Conservation (phyloP, 345 rosid species). For the Gynandropsis gynandra region DNA sequence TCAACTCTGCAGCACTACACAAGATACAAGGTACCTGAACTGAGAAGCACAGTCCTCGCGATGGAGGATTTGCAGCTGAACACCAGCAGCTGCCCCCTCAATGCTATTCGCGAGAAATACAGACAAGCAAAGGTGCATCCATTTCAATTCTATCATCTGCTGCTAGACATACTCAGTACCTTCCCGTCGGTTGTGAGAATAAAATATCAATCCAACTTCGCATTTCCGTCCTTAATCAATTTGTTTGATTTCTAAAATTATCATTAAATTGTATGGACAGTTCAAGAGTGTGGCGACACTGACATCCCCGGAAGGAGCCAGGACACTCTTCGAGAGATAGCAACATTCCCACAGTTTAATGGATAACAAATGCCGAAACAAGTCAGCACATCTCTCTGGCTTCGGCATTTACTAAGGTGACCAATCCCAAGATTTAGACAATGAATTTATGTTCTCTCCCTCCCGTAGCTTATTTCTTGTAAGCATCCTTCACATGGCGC, state of each 20-base stretch:
- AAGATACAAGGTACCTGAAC: constrained; percentile 47
- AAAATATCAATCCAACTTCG: not conserved
- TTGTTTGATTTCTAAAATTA: not conserved
- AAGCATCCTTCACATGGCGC: not conserved
- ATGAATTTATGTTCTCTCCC: constrained; percentile 12
- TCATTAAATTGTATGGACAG: constrained; percentile 34
- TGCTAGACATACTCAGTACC: not conserved
- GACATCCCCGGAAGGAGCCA: constrained; percentile 47
- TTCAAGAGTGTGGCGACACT: constrained; percentile 68
- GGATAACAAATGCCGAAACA: not conserved
- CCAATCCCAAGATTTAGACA: constrained; percentile 13
- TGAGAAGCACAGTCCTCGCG: constrained; percentile 63
- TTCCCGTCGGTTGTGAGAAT: not conserved
- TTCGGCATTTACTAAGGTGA: not conserved
- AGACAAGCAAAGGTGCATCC: constrained; percentile 61
- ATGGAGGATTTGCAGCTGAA: constrained; percentile 72
- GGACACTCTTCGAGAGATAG: constrained; percentile 51
- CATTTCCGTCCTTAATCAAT: not conserved
- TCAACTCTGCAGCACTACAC: constrained; percentile 86
- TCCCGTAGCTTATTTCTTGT: constrained; percentile 14
- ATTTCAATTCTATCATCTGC: not conserved
- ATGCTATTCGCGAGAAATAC: constrained; percentile 70
- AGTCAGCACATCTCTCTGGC: not conserved
- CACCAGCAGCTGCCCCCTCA: constrained; percentile 47
- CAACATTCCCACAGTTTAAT: constrained; percentile 5